A percentile compares a stretch with the other conserved stretches of the same genome.
Evolutionary conservation across 306 rosid species (phyloP).

Genomic region (Potentilla sterilis): DNA sequence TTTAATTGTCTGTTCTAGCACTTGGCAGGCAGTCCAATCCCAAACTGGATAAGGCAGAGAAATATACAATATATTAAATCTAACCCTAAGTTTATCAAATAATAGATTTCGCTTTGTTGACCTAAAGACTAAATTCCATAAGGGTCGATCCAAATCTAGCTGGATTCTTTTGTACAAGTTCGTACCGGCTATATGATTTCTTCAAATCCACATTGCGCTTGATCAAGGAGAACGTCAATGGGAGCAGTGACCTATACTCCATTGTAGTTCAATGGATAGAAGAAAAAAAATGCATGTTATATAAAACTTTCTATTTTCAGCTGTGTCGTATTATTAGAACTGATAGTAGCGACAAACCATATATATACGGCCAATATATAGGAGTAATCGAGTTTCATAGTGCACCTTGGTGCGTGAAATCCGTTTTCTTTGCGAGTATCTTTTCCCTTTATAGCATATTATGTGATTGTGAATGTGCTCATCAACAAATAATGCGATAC

Average conservation of each 20-base stretch:
- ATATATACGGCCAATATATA: not conserved
- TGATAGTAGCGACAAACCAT: not conserved
- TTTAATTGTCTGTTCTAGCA: not conserved
- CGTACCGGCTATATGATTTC: not conserved
- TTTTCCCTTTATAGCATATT: not conserved
- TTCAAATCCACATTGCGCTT: not conserved
- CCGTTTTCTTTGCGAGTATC: not conserved
- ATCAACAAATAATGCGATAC: not conserved
- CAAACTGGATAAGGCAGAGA: not conserved
- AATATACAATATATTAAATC: not conserved
- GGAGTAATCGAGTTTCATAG: not conserved
- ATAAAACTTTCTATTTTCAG: too few relatives aligned
- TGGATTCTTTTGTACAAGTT: not conserved
- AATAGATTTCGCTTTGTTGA: not conserved
- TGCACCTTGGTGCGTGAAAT: too few relatives aligned
- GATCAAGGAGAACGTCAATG: not conserved
- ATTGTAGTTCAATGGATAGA: too few relatives aligned
- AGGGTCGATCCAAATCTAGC: not conserved
- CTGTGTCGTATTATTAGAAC: not conserved
- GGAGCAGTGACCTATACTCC: not conserved
- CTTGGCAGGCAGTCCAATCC: not conserved
- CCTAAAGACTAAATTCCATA: not conserved
- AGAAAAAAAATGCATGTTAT: too few relatives aligned
- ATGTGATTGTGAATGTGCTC: not conserved
- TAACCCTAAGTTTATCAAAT: not conserved